phyloP scores from a whole-genome alignment of 441 rosid genomes.

The Populus hybrid region DNA sequence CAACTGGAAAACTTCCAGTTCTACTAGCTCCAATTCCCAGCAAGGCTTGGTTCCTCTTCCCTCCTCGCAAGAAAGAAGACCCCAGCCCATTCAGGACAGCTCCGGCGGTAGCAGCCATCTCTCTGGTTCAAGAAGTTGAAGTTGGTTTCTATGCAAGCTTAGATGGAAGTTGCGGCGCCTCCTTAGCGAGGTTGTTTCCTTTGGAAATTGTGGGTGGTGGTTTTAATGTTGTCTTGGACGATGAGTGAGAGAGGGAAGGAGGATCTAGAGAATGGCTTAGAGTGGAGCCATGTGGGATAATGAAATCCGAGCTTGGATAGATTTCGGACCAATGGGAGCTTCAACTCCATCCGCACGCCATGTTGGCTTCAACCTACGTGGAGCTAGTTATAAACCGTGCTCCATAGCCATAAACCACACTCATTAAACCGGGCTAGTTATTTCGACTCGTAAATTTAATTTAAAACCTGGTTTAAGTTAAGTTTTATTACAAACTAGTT shows the following conservation, averaged over 20 bases:
- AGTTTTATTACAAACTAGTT: too few species aligned
- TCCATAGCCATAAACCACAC: background rate
- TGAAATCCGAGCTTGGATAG: conserved; percentile 49
- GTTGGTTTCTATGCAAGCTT: too few species aligned
- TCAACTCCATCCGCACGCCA: conserved; percentile 33
- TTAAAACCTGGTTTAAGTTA: too few species aligned
- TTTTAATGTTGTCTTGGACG: background rate
- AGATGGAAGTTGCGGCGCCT: too few species aligned
- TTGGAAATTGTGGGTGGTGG: background rate
- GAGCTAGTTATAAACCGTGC: background rate
- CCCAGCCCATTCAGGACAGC: conserved; percentile 73
- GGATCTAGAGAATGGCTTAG: conserved; percentile 26
- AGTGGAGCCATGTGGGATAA: conserved; percentile 24
- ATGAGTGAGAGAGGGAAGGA: background rate
- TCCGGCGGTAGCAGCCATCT: conserved; percentile 60
- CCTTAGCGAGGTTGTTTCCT: background rate
- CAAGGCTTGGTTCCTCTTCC: conserved; percentile 39
- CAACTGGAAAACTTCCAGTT: conserved; percentile 6
- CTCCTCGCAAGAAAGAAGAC: conserved; percentile 69
- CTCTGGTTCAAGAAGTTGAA: background rate
- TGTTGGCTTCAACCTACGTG: conserved; percentile 30
- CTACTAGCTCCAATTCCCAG: conserved; percentile 28
- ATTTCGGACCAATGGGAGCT: conserved; percentile 68
- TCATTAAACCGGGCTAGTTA: background rate
- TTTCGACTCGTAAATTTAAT: too few species aligned